Evolutionary conservation across 1,139 yeast genomes (phyloP), one percentile per base, ranked within the genome.

Genomic region (Lodderomyces oxycetoniae): DNA sequence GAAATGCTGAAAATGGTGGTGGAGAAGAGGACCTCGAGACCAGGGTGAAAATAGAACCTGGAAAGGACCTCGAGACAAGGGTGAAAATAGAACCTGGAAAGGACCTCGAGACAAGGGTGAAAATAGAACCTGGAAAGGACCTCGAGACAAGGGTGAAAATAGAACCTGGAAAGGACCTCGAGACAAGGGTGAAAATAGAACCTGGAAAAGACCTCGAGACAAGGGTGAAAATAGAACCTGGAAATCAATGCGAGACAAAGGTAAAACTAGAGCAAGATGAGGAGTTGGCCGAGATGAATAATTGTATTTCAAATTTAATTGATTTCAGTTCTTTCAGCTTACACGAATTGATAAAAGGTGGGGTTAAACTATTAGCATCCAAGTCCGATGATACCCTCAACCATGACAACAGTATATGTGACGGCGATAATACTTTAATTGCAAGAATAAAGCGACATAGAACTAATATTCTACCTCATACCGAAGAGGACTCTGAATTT

Each of bases 301-400:
- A 73, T 32, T 62, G 55, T 39, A 49, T 67, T 28, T 65, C 71
- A 27, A 64, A 68, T 24, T 61, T 81, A 26, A 71, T 83, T 2
- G 59, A 71, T 3, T 79, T 89, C 41, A 70, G 70, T 4, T 68
- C 73, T 10, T 80, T 93, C 73, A 76, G 77, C 46, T 59, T 89
- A 27, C 61, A 61, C 21, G 80, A 76, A 36, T 71, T 89, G 14
- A 61, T 91, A 23, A 74, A 75, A 40, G 69, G 82, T 31, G 94
- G 91, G 4, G 74, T 74, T 38, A 77, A 80, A 36, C 63, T 89
- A 21, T 64, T 91, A 25, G 94, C 88, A 1, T 63, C 88, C 3
- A 79, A 83, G 22, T 80, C 85, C 8, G 63, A 62, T 19, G 73
- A 69, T 26, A 35, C 50, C 16, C n/a, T 31, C 15, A 38, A 37